phyloP scores from a whole-genome alignment of 345 rosid species.

The Brassica nigra region DNA sequence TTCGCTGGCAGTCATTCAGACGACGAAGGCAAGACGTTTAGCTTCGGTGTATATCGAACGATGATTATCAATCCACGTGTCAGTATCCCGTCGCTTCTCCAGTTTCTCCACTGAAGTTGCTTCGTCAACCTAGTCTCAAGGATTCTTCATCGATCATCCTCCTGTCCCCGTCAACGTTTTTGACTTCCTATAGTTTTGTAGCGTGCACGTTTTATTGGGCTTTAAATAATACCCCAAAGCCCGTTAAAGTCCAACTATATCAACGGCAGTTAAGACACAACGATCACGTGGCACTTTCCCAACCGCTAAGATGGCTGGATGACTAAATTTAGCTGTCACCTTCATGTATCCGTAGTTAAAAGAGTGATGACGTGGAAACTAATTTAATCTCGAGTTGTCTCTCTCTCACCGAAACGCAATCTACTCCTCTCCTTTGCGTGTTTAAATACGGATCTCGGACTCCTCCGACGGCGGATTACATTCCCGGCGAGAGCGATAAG shows the following conservation, averaged over 20 bases:
- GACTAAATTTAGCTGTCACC: not conserved
- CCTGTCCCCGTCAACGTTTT: conserved; percentile 16
- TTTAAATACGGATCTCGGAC: conserved; percentile 2
- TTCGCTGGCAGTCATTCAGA: conserved; percentile 51
- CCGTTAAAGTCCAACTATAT: not conserved
- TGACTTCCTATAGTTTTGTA: conserved; percentile 5
- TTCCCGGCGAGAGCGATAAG: conserved; percentile 20
- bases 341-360: conserved; percentile 10
- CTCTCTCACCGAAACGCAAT: not conserved
- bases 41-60: conserved; percentile 42
- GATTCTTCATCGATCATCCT: not conserved
- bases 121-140: not conserved
- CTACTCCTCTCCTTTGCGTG: not conserved
- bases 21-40: conserved; percentile 65
- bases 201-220: conserved; percentile 36
- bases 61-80: too few species aligned
- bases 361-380: conserved; percentile 30
- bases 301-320: conserved; percentile 15
- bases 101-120: not conserved
- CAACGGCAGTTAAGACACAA: conserved; percentile 4
- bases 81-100: too few species aligned
- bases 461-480: conserved; percentile 17
- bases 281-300: not conserved
- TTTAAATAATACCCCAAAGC: conserved; percentile 29
- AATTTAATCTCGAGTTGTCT: not conserved